Evolutionary conservation across 2,329 filamentous ascomycete genomes (phyloP).

Genomic region (Aspergillus sp.): DNA sequence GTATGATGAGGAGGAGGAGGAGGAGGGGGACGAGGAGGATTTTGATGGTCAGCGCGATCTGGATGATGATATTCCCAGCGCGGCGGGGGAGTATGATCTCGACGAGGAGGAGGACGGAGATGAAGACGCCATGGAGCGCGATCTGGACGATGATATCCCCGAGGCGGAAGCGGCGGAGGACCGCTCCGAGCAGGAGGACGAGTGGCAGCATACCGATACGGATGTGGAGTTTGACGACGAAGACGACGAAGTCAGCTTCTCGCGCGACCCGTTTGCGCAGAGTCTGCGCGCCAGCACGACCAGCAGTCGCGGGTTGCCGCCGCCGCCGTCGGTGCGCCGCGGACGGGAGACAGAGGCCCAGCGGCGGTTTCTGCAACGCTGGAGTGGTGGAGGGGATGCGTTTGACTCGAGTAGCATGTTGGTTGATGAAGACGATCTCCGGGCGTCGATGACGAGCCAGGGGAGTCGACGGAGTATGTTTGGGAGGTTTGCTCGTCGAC

Average conservation of each 20-base stretch:
- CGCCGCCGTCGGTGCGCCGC: constrained; percentile 18
- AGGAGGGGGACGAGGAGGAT: constrained; percentile 39
- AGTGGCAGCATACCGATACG: constrained; percentile 77
- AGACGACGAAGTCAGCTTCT: constrained; percentile 32
- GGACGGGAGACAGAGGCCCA: constrained; percentile 39
- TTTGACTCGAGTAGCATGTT: constrained; percentile 36
- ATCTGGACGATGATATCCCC: constrained; percentile 70
- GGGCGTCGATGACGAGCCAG: constrained; percentile 32
- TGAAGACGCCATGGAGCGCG: constrained; percentile 59
- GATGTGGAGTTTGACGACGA: constrained; percentile 60
- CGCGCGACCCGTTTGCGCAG: constrained; percentile 25
- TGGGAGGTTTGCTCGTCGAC: constrained; percentile 40
- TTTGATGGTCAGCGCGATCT: constrained; percentile 46
- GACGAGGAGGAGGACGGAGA: constrained; percentile 34
- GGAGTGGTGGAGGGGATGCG: constrained; percentile 38
- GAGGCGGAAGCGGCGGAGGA: constrained; percentile 55
- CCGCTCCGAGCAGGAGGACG: constrained; percentile 49
- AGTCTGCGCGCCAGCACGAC: constrained; percentile 34
- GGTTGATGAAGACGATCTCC: constrained; percentile 34
- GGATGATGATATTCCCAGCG: constrained; percentile 63
- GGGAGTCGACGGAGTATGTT: constrained; percentile 33
- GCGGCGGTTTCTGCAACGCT: constrained; percentile 37
- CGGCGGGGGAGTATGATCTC: constrained; percentile 40
- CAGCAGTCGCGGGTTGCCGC: constrained; percentile 31
- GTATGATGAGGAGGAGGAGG: constrained; percentile 39